phyloP scores from a whole-genome alignment of 2,329 filamentous ascomycete genomes.

The Dryadomyces quercus-mongolicae region DNA sequence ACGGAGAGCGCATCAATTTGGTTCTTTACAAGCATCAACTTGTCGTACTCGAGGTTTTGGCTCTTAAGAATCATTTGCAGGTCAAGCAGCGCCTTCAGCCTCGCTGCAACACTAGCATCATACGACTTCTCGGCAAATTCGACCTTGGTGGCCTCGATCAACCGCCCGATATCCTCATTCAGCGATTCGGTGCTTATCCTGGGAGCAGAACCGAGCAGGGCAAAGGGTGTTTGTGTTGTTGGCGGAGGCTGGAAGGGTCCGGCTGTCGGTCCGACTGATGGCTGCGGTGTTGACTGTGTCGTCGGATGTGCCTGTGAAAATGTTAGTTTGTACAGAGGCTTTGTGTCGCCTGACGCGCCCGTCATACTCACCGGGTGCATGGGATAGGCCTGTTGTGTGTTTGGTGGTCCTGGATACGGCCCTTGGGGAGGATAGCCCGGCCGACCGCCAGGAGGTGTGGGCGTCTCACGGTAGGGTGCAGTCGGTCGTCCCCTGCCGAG shows the following conservation, averaged over 20 bases:
- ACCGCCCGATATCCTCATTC: conserved; percentile 68
- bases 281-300: conserved; percentile 20
- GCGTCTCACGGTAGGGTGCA: conserved; percentile 55
- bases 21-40: conserved; percentile 72
- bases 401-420: conserved; percentile 12
- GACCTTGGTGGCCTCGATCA: conserved; percentile 61
- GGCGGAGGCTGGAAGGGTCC: conserved; percentile 27
- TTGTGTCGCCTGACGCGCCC: too few relatives aligned
- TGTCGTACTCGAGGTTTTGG: conserved; percentile 66
- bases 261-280: conserved; percentile 18
- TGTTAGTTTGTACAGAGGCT: background rate
- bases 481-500: conserved; percentile 28
- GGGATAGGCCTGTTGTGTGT: conserved; percentile 16
- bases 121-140: conserved; percentile 66
- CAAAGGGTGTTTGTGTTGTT: background rate
- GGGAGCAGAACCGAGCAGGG: conserved; percentile 21
- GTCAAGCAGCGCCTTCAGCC: conserved; percentile 74
- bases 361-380: conserved; percentile 13
- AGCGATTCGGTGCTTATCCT: conserved; percentile 59
- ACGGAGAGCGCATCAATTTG: conserved; percentile 70
- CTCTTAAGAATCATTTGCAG: conserved; percentile 70
- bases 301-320: conserved; percentile 14
- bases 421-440: conserved; percentile 16
- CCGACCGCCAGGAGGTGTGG: conserved; percentile 53
- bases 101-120: conserved; percentile 64